phyloP scores from a whole-genome alignment of 2,329 filamentous ascomycete genomes.

The Nothopassalora personata region DNA sequence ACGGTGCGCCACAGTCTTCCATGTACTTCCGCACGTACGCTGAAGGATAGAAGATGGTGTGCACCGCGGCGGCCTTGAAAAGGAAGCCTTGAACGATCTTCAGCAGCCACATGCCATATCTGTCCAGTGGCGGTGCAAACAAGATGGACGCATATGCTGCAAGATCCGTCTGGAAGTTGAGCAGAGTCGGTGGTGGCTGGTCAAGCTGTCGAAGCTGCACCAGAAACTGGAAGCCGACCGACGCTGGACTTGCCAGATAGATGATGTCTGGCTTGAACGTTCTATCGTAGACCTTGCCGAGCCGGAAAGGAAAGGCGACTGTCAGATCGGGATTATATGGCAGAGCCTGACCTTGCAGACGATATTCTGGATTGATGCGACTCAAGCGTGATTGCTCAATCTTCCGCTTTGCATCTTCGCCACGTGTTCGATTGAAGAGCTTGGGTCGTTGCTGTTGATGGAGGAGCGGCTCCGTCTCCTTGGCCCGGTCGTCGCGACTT shows the following conservation, averaged over 20 bases:
- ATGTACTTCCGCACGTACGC: slow-evolving; percentile 59
- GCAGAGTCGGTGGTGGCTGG: slow-evolving; percentile 54
- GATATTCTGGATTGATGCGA: slow-evolving; percentile 47
- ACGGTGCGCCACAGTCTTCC: slow-evolving; percentile 51
- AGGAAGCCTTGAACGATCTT: slow-evolving; percentile 61
- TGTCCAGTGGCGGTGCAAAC: slow-evolving; percentile 59
- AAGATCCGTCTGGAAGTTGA: slow-evolving; percentile 69
- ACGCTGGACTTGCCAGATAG: slow-evolving; percentile 65
- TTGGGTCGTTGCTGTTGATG: slow-evolving; percentile 19
- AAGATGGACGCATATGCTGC: slow-evolving; percentile 64
- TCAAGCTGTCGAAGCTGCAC: slow-evolving; percentile 60
- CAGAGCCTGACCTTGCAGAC: slow-evolving; percentile 59
- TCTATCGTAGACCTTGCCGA: slow-evolving; percentile 55
- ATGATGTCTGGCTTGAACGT: slow-evolving; percentile 64
- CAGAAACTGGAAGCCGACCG: slow-evolving; percentile 65
- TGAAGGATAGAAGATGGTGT: slow-evolving; percentile 65
- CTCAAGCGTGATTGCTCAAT: slow-evolving; percentile 29
- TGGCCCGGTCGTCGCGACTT: slow-evolving; percentile 20
- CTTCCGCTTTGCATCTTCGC: slow-evolving; percentile 23
- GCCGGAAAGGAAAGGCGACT: slow-evolving; percentile 63
- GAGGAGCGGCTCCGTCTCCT: slow-evolving; percentile 15
- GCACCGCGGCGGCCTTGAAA: slow-evolving; percentile 57
- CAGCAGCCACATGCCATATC: slow-evolving; percentile 58
- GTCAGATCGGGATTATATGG: slow-evolving; percentile 68
- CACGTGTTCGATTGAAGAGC: slow-evolving; percentile 27